Evolutionary conservation across 345 rosid genomes (phyloP).

Genomic region (Trapa incisa): DNA sequence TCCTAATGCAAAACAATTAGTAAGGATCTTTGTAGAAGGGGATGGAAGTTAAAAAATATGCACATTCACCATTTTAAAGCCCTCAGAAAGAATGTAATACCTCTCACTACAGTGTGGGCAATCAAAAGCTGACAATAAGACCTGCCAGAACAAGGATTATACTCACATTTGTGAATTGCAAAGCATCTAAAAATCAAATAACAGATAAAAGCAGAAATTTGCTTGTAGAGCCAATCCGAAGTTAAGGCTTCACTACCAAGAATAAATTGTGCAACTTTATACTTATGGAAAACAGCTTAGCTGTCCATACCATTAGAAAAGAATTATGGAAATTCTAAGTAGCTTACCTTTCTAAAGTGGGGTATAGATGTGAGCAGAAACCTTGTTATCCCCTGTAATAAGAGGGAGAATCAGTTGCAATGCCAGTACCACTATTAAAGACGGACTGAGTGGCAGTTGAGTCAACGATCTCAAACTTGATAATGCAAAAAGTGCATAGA

Average conservation of each 20-base stretch:
- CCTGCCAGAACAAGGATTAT: constrained; percentile 27
- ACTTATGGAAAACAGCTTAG: not conserved
- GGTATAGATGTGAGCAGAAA: constrained; percentile 76
- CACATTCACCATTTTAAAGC: not conserved
- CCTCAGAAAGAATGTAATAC: constrained; percentile 20
- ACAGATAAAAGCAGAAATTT: not conserved
- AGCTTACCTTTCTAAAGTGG: constrained; percentile 65
- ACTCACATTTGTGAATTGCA: not conserved
- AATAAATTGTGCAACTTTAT: not conserved
- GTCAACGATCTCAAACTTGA: not conserved
- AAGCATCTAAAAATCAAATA: not conserved
- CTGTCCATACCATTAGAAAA: not conserved
- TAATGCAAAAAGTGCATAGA: not conserved
- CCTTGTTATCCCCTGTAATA: constrained; percentile 53
- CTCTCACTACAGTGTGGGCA: constrained; percentile 88
- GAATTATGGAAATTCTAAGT: not conserved
- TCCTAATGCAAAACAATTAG: constrained; percentile 25
- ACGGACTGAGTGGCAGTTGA: too few relatives aligned
- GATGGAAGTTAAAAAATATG: not conserved
- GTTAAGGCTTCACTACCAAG: not conserved
- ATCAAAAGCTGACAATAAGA: constrained; percentile 79
- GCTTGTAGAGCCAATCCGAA: not conserved
- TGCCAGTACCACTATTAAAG: not conserved
- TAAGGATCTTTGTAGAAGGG: not conserved
- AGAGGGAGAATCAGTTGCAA: not conserved